A percentile compares a stretch with the other conserved stretches of the same genome.
phyloP scores from a whole-genome alignment of 768 basidiomycete species.

The Suillus cothurnatus region DNA sequence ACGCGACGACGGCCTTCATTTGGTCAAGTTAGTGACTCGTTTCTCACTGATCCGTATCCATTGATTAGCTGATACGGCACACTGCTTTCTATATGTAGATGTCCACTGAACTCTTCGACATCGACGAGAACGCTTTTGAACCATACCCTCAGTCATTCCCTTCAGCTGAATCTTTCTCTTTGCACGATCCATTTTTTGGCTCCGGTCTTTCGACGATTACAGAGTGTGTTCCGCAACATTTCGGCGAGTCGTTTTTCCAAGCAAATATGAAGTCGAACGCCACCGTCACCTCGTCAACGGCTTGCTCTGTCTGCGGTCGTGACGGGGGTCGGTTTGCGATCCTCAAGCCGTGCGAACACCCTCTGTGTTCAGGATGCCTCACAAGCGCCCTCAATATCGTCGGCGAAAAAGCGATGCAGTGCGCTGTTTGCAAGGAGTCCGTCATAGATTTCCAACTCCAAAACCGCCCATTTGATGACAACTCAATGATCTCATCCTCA shows the following conservation, averaged over 20 bases:
- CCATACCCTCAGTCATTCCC: slow-evolving; percentile 44
- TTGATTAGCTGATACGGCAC: slow-evolving; percentile 22
- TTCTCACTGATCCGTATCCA: slow-evolving; percentile 8
- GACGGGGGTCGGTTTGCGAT: slow-evolving; percentile 54
- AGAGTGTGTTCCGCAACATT: slow-evolving; percentile 29
- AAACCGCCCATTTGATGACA: slow-evolving; percentile 27
- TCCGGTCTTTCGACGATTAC: slow-evolving; percentile 35
- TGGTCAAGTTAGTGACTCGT: slow-evolving; percentile 40
- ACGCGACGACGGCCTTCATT: slow-evolving; percentile 43
- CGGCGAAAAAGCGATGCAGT: slow-evolving; percentile 87
- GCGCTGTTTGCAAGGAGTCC: slow-evolving; percentile 72
- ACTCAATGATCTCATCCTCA: slow-evolving; percentile 15
- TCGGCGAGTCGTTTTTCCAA: slow-evolving; percentile 16
- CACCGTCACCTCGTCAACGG: slow-evolving; percentile 19
- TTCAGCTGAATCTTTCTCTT: slow-evolving; percentile 35
- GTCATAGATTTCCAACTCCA: slow-evolving; percentile 70
- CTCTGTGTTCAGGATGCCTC: slow-evolving; percentile 77
- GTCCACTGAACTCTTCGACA: slow-evolving; percentile 67
- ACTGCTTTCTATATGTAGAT: slow-evolving; percentile 32
- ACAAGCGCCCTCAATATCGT: slow-evolving; percentile 89
- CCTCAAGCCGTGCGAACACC: slow-evolving; percentile 74
- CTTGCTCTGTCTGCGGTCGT: slow-evolving; percentile 68
- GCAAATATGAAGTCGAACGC: slow-evolving; percentile 26
- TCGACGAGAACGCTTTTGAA: slow-evolving; percentile 71
- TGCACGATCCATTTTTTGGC: slow-evolving; percentile 48